Percentiles rank a stretch among this genome's conserved stretches.
phyloP scores from a whole-genome alignment of 352 stramenopile genomes.

The Globisporangium nodosum region DNA sequence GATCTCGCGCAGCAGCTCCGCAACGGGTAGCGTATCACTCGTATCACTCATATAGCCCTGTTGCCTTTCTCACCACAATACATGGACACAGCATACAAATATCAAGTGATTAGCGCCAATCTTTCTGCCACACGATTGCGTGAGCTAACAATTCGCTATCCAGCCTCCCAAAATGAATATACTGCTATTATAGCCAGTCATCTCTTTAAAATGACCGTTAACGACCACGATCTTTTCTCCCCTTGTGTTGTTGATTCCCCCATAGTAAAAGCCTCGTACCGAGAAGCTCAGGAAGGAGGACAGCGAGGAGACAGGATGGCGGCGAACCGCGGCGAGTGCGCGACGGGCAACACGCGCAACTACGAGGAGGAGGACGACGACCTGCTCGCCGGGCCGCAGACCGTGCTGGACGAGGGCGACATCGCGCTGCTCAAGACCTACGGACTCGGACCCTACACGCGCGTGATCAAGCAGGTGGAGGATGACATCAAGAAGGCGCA shows the following conservation, averaged over 20 bases:
- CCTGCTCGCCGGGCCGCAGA: constrained; percentile 66
- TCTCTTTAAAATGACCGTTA: no score
- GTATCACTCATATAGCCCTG: background rate
- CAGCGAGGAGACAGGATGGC: constrained; percentile 9
- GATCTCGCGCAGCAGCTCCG: constrained; percentile 11
- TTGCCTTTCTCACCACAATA: background rate
- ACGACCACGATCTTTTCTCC: background rate
- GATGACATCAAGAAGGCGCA: constrained; percentile 99
- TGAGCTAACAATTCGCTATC: background rate
- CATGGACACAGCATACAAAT: background rate
- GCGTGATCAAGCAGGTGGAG: constrained; percentile 96
- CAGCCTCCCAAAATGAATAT: background rate
- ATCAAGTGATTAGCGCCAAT: background rate
- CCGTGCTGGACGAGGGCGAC: constrained; percentile 91
- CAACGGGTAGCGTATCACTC: background rate
- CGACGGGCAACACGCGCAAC: constrained; percentile 94
- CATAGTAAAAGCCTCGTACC: no score
- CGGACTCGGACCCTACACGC: constrained; percentile 95
- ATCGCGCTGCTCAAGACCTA: constrained; percentile 99
- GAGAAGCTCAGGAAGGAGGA: background rate
- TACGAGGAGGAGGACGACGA: constrained; percentile 94
- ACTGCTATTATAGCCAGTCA: no score
- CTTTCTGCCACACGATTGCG: background rate
- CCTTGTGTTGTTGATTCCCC: background rate
- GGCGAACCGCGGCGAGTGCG: constrained; percentile 81